A percentile compares a stretch with the other conserved stretches of the same genome.
Conservation (phyloP, 257 asterid genomes). For the Schizonepeta tenuifolia region DNA sequence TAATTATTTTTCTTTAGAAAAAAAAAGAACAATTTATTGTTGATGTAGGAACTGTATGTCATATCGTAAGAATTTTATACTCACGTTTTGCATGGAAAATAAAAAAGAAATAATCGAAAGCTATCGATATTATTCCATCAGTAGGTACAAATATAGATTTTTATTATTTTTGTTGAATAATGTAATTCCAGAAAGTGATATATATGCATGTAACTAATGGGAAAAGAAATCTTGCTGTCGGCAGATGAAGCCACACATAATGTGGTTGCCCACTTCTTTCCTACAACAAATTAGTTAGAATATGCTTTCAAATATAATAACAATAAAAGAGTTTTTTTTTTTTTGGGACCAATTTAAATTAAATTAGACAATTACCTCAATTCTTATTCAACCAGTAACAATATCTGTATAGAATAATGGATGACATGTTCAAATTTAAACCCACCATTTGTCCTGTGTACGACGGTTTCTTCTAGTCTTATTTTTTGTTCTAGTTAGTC, state of each 20-base stretch:
- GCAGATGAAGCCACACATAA: constrained; percentile 31
- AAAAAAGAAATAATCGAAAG: no score
- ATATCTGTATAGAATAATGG: not conserved
- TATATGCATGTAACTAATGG: not conserved
- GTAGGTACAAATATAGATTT: not conserved
- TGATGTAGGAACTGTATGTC: not conserved
- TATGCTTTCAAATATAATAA: not conserved
- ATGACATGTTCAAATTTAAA: not conserved
- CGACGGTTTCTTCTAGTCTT: no score
- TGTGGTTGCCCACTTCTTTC: constrained; percentile 31
- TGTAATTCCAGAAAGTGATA: not conserved
- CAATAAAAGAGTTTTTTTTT: not conserved
- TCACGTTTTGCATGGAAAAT: no score
- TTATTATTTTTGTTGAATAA: not conserved
- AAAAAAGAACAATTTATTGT: no score
- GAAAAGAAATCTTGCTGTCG: constrained; percentile 33
- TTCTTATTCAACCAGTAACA: not conserved
- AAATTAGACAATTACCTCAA: not conserved
- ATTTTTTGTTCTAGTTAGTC: no score
- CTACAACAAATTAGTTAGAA: not conserved
- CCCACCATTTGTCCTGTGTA: no score
- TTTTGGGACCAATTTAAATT: constrained; percentile 1
- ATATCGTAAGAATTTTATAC: no score
- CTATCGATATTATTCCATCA: not conserved
- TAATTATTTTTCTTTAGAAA: no score